These are phyloP conservation scores for Trametes cingulata DNA, from an alignment of 768 basidiomycete species.

Conservation along the genomic window DNA sequence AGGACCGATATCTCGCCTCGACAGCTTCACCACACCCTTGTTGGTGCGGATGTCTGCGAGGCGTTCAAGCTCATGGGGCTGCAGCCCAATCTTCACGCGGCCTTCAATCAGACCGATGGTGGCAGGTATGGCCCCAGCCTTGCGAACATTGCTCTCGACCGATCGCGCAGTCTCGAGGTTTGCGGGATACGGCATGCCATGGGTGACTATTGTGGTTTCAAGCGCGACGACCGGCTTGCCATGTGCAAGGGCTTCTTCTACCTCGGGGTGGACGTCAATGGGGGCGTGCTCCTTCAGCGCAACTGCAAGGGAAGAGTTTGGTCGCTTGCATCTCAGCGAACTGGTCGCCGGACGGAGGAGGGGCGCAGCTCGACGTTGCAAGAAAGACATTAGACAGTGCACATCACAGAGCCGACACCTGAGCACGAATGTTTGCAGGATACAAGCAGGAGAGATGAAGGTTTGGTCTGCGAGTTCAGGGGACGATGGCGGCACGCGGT, in stretches of 20 bases:
- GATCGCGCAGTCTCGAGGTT: constrained; percentile 72
- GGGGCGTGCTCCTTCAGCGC: constrained; percentile 29
- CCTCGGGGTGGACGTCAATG: constrained; percentile 80
- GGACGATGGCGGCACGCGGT: background rate
- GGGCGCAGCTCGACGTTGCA: constrained; percentile 19
- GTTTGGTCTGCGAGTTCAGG: background rate
- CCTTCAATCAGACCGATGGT: constrained; percentile 87
- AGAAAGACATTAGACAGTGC: constrained; percentile 10
- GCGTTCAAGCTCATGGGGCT: constrained; percentile 59
- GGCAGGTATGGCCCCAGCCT: constrained; percentile 80
- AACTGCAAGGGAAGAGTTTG: constrained; percentile 23
- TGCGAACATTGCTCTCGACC: constrained; percentile 73
- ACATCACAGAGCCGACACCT: background rate
- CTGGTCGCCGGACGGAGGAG: constrained; percentile 10
- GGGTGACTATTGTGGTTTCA: constrained; percentile 90
- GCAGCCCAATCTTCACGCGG: constrained; percentile 83
- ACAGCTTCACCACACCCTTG: constrained; percentile 58
- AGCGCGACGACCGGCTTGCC: constrained; percentile 81
- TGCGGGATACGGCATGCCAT: constrained; percentile 84
- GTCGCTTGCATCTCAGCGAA: constrained; percentile 5
- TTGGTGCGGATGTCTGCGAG: constrained; percentile 56
- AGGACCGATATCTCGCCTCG: constrained; percentile 77
- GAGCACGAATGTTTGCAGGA: background rate
- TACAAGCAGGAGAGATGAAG: background rate
- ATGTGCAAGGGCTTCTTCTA: constrained; percentile 72